phyloP scores from a whole-genome alignment of 148 eudicot species.

The Fagopyrum tataricum region DNA sequence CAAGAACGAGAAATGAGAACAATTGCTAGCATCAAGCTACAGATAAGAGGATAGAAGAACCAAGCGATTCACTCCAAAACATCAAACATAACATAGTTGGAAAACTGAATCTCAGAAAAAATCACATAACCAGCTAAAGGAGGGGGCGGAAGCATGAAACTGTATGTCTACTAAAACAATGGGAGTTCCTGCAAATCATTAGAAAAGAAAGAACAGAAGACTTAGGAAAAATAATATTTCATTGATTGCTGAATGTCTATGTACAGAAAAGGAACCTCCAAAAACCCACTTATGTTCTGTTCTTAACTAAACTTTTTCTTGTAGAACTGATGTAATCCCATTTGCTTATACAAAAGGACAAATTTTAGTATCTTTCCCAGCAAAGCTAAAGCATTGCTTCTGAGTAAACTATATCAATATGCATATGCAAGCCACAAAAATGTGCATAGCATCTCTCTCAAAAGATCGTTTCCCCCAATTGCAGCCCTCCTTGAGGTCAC shows the following conservation, averaged over 20 bases:
- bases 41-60: background rate
- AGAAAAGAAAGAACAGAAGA: background rate
- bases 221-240: background rate
- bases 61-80: background rate
- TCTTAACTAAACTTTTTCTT: background rate
- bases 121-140: background rate
- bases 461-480: background rate
- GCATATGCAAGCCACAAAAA: conserved; percentile 3
- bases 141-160: background rate
- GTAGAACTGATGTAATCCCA: background rate
- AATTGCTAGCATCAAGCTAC: background rate
- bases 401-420: background rate
- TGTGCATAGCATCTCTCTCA: conserved; percentile 3
- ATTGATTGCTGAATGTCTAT: background rate
- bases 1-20: background rate
- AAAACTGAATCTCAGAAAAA: background rate
- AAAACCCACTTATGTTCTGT: background rate
- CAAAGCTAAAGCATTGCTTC: conserved; percentile 1
- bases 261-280: conserved; percentile 3
- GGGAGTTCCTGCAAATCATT: background rate
- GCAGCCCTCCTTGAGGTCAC: background rate
- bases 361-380: background rate
- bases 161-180: background rate
- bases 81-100: background rate
- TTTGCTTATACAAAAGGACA: background rate